Conservation (phyloP, 345 rosid species). For the Nasturtium officinale region DNA sequence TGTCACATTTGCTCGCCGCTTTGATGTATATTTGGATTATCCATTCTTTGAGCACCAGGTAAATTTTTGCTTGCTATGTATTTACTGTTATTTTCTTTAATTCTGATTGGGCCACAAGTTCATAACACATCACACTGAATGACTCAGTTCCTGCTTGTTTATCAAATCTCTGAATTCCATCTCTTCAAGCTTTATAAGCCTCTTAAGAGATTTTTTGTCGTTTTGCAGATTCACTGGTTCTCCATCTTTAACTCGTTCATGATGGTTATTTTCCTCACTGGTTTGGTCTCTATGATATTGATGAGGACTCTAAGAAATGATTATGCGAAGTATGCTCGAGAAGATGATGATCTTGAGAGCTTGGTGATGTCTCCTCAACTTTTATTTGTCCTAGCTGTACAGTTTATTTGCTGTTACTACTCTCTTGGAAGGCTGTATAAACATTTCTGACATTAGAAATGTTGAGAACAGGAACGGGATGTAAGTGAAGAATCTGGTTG, state of each 20-base stretch:
- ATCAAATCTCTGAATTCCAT: neutral
- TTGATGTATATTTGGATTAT: constrained; percentile 89
- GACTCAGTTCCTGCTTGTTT: neutral
- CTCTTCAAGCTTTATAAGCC: constrained; percentile 15
- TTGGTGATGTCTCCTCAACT: constrained; percentile 57
- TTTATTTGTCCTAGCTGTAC: constrained; percentile 16
- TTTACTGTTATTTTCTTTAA: constrained; percentile 12
- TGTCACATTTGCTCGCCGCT: constrained; percentile 81
- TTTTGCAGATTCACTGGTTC: constrained; percentile 91
- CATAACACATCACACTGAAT: neutral
- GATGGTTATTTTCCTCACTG: constrained; percentile 98
- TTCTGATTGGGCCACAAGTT: constrained; percentile 18
- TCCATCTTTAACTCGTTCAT: constrained; percentile 95
- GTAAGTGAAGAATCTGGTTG: constrained; percentile 97
- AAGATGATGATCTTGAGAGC: constrained; percentile 92
- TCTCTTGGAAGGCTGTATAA: constrained; percentile 13
- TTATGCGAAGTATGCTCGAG: constrained; percentile 95
- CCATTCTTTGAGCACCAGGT: constrained; percentile 99
- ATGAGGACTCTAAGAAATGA: constrained; percentile 96
- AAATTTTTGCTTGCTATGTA: constrained; percentile 21
- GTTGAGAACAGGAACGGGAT: constrained; percentile 75
- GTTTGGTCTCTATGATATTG: constrained; percentile 95
- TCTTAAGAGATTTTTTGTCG: constrained; percentile 20
- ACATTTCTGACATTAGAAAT: constrained; percentile 27
- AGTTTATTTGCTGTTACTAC: neutral